Evolutionary conservation across 805 yeast genomes (phyloP), one percentile per base, ranked within the genome.

Genomic region (Suhomyces kilbournensis): DNA sequence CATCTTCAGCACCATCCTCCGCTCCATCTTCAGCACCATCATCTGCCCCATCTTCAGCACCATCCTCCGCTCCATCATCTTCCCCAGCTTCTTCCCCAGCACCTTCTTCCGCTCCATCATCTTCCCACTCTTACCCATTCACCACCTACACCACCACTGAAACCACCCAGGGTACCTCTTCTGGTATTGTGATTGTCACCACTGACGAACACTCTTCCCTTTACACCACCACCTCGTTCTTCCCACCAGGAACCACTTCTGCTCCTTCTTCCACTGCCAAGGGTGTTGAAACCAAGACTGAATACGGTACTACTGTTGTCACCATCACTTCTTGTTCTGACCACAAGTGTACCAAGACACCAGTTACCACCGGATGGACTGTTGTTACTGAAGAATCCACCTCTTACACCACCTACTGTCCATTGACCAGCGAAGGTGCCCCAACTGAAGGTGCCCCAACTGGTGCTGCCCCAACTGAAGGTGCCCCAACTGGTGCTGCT

Each of bases 311-410:
- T 49, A 68, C 71, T 28, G 56, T 67, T 46, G 53, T 70, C 46
- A 70, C 74, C 55, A 62, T 68, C 55, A 68, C 76, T 50, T 64
- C 72, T 48, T 72, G 77, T 60, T 57, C 67, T 17, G 64, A 64
- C 53, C 51, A 68, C 64, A 57, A 51, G 43, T 72, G 78, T 55
- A 20, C 51, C 10, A 53, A 43, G 15, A 54, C 50, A 14, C 56
- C 64, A 44, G 56, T 52, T 17, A 69, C 74, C 58, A 71, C 75
- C 46, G 74, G 74, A 63, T 54, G 69, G 43, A 69, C 72, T 59
- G 69, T 74, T 47, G 66, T 70, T 54, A 69, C 71, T 53, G 64
- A 62, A 51, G 59, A 60, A 47, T 57, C 56, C 47, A 67, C 72
- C 46, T 56, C 57, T 35, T 68, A 67, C 68, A 68, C 72, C 60